These are phyloP conservation scores for Boletellus deceptivus DNA, from an alignment of 1,284 basidiomycete genomes.

Conservation along the genomic window DNA sequence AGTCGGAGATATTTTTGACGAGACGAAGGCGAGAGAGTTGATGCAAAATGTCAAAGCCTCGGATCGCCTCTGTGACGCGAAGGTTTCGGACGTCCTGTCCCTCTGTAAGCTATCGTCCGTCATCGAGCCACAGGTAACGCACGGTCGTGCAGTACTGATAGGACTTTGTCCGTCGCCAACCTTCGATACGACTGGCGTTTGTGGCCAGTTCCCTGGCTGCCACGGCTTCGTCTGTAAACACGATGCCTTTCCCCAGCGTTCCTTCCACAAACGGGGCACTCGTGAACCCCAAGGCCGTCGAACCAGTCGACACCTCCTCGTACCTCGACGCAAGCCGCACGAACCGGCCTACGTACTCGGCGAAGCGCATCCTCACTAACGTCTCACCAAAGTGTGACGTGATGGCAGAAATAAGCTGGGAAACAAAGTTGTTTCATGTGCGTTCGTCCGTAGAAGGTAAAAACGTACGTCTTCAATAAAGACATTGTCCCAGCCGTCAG, in stretches of 20 bases:
- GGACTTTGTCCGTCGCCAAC: slow-evolving; percentile 68
- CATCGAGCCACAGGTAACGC: slow-evolving; percentile 17
- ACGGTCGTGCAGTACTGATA: slow-evolving; percentile 65
- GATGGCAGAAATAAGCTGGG: slow-evolving; percentile 69
- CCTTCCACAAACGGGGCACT: slow-evolving; percentile 44
- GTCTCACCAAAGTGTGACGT: slow-evolving; percentile 76
- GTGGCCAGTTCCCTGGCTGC: slow-evolving; percentile 59
- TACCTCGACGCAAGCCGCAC: slow-evolving; percentile 74
- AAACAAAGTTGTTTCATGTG: neutral
- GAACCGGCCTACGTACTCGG: slow-evolving; percentile 76
- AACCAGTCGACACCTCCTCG: slow-evolving; percentile 69
- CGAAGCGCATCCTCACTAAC: slow-evolving; percentile 74
- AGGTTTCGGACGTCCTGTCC: slow-evolving; percentile 55
- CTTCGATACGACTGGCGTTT: slow-evolving; percentile 78
- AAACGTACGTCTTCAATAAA: slow-evolving; percentile 88
- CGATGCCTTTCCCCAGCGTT: slow-evolving; percentile 64
- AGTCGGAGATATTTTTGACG: slow-evolving; percentile 55
- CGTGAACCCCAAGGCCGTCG: slow-evolving; percentile 65
- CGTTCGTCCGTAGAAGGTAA: slow-evolving; percentile 26
- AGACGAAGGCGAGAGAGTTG: slow-evolving; percentile 70
- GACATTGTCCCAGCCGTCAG: slow-evolving; percentile 72
- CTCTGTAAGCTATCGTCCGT: slow-evolving; percentile 7
- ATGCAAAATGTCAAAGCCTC: slow-evolving; percentile 69
- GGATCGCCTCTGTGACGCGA: slow-evolving; percentile 47
- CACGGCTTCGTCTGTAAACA: slow-evolving; percentile 62